A percentile compares a stretch with the other conserved stretches of the same genome.
These are phyloP conservation scores for Pichia sp. DNA, from an alignment of 1,139 yeast genomes.

Conservation along the genomic window DNA sequence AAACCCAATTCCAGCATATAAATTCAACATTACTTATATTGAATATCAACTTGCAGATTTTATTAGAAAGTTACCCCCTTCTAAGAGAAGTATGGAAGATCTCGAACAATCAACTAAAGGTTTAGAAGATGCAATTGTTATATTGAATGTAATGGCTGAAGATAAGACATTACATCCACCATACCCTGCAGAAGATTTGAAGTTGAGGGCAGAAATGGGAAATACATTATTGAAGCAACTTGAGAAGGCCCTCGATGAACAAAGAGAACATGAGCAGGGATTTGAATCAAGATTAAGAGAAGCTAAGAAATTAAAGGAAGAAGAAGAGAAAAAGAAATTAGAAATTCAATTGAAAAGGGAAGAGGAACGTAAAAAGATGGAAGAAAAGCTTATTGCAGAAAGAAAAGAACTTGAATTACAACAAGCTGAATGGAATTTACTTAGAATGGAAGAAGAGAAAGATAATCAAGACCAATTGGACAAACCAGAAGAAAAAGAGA, in stretches of 20 bases:
- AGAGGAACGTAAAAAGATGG: constrained; percentile 38
- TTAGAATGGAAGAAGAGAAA: constrained; percentile 38
- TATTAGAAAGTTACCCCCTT: constrained; percentile 55
- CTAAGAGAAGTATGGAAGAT: constrained; percentile 56
- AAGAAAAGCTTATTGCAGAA: constrained; percentile 56
- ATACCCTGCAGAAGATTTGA: constrained; percentile 70
- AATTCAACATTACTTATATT: constrained; percentile 78
- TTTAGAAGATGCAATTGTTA: constrained; percentile 56
- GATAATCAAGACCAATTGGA: constrained; percentile 29
- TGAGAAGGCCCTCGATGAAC: constrained; percentile 65
- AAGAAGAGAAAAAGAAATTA: constrained; percentile 41
- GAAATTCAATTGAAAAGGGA: constrained; percentile 37
- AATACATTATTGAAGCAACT: constrained; percentile 69
- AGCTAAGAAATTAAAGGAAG: constrained; percentile 63
- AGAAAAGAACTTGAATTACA: constrained; percentile 70
- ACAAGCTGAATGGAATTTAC: constrained; percentile 76
- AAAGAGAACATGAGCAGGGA: constrained; percentile 57
- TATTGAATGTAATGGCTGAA: constrained; percentile 56
- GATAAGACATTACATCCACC: constrained; percentile 47
- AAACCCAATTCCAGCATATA: constrained; percentile 40
- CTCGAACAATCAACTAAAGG: constrained; percentile 54
- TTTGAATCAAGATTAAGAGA: constrained; percentile 59
- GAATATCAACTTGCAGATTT: constrained; percentile 86
- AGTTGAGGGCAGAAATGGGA: constrained; percentile 82
- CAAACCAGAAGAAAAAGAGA: constrained; percentile 24